Percentiles rank a stretch among this genome's conserved stretches.
phyloP scores from a whole-genome alignment of 257 asterid genomes.

The Solanum commersonii region DNA sequence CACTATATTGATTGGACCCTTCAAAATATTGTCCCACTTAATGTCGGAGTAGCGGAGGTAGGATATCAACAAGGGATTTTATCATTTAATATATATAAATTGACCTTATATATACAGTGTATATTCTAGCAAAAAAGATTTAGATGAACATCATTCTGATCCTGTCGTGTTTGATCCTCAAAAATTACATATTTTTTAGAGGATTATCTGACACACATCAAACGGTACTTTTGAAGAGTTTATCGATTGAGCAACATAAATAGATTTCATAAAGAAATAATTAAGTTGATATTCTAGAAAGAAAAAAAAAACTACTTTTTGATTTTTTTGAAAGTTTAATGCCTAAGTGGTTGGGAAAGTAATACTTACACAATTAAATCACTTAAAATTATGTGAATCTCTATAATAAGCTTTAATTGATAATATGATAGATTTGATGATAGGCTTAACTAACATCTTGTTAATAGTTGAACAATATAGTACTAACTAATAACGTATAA shows the following conservation, averaged over 20 bases:
- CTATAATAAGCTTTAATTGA: background rate
- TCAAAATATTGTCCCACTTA: background rate
- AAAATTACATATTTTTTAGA: no score
- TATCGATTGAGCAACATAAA: background rate
- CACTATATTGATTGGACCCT: background rate
- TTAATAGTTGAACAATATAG: background rate
- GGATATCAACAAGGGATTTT: background rate
- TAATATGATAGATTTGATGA: background rate
- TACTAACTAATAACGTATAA: background rate
- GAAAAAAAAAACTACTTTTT: background rate
- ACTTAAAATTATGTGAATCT: background rate
- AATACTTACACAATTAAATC: background rate
- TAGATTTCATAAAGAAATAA: no score
- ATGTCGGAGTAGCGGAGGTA: background rate
- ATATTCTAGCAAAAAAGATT: background rate
- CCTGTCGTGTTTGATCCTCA: background rate
- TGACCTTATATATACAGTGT: background rate
- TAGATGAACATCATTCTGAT: background rate
- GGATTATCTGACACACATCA: background rate
- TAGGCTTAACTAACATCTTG: background rate
- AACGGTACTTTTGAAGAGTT: accelerated
- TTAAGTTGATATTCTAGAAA: background rate
- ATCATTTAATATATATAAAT: background rate
- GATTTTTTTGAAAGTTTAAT: background rate
- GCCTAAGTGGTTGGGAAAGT: background rate